Percentiles rank a stretch among this genome's conserved stretches.
These are phyloP conservation scores for Bidens hawaiensis DNA, from an alignment of 140 eudicot species.

Conservation along the genomic window DNA sequence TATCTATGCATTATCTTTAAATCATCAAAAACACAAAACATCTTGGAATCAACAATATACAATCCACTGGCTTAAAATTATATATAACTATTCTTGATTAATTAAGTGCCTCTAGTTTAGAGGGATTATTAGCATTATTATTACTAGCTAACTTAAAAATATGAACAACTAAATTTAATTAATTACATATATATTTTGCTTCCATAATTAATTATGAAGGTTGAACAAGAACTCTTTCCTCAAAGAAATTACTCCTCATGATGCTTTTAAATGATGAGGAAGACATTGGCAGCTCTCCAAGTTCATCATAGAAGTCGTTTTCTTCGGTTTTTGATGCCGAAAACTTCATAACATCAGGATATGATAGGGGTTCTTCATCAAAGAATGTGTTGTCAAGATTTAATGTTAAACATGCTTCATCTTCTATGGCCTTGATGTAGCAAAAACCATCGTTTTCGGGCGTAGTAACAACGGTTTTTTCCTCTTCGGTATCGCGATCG, in stretches of 20 bases:
- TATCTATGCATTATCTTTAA: conserved; percentile 17
- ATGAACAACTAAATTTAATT: conserved; percentile 20
- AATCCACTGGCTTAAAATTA: conserved; percentile 7
- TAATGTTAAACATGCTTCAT: conserved; percentile 29
- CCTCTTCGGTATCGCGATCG: conserved; percentile 28
- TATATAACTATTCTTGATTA: conserved; percentile 7
- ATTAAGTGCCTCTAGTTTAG: conserved; percentile 12
- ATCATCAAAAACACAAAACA: conserved; percentile 13
- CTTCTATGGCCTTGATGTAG: conserved; percentile 50
- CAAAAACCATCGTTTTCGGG: conserved; percentile 30
- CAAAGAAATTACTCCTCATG: conserved; percentile 53
- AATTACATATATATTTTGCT: not conserved
- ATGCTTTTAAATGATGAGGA: conserved; percentile 57
- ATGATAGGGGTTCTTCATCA: conserved; percentile 44
- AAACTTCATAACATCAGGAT: conserved; percentile 42
- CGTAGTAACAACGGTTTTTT: not conserved
- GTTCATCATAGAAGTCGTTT: conserved; percentile 77
- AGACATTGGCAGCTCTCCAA: conserved; percentile 69
- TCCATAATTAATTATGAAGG: conserved; percentile 27
- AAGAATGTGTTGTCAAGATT: conserved; percentile 30
- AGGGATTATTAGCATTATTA: conserved; percentile 18
- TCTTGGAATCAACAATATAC: conserved; percentile 15
- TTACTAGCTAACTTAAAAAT: conserved; percentile 13
- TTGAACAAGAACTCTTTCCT: conserved; percentile 65
- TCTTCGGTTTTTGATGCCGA: conserved; percentile 43